Conservation (phyloP, 2,329 filamentous ascomycete species). For the Sporothrix luriei region DNA sequence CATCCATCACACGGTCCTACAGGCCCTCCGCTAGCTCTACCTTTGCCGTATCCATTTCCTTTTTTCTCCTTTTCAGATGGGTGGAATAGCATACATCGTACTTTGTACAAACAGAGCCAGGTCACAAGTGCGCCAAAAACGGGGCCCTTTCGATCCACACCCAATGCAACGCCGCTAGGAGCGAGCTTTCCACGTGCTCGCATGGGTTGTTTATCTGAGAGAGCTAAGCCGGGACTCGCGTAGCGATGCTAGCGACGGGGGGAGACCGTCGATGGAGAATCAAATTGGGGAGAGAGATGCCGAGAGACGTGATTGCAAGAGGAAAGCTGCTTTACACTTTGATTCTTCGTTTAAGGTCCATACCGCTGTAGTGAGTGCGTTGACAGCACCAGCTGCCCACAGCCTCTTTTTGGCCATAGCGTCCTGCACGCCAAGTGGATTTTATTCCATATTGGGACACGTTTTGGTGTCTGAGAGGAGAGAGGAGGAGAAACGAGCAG, state of each 20-base stretch:
- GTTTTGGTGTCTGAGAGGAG: not conserved
- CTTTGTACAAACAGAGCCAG: no score
- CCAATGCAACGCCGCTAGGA: conserved; percentile 26
- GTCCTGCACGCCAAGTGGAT: conserved; percentile 9
- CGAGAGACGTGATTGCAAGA: not conserved
- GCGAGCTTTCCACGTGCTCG: conserved; percentile 25
- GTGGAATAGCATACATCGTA: no score
- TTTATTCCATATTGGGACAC: conserved; percentile 3
- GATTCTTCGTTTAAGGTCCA: not conserved
- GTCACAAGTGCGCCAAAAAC: not conserved
- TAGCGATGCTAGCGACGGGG: conserved; percentile 21
- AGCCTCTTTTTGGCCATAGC: conserved; percentile 4
- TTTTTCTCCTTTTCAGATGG: not conserved
- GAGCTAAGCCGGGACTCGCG: conserved; percentile 17
- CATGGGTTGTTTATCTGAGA: conserved; percentile 2
- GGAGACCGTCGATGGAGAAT: not conserved
- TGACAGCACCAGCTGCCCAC: not conserved
- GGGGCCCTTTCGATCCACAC: not conserved
- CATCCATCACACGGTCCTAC: conserved; percentile 5
- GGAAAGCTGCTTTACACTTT: no score
- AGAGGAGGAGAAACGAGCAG: not conserved
- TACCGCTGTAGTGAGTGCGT: no score
- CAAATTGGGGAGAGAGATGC: no score
- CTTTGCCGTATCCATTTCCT: not conserved
- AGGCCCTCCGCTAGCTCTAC: no score